phyloP scores from a whole-genome alignment of 1,139 yeast species.

The Scheffersomyces quercinus region DNA sequence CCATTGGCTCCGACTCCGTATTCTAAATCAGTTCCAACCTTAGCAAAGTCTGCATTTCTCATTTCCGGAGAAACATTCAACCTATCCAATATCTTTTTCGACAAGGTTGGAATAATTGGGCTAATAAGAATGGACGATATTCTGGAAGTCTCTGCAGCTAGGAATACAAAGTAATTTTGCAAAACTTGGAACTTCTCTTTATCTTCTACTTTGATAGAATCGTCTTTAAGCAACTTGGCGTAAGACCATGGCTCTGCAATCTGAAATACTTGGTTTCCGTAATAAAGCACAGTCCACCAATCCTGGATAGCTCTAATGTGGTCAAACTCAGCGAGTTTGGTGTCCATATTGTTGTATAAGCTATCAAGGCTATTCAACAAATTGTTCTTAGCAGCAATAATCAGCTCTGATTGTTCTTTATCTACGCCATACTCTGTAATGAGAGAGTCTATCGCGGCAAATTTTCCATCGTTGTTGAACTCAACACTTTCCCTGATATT shows the following conservation, averaged over 20 bases:
- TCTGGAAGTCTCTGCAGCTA: conserved; percentile 73
- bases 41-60: conserved; percentile 40
- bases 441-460: conserved; percentile 23
- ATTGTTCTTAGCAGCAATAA: conserved; percentile 18
- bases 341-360: conserved; percentile 36
- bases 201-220: conserved; percentile 26
- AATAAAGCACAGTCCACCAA: conserved; percentile 63
- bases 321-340: conserved; percentile 48
- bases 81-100: conserved; percentile 61
- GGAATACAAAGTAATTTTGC: conserved; percentile 56
- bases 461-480: conserved; percentile 19
- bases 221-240: conserved; percentile 27
- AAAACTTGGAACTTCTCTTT: conserved; percentile 19
- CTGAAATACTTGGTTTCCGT: conserved; percentile 67
- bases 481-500: conserved; percentile 50
- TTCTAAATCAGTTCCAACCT: conserved; percentile 45
- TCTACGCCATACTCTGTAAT: conserved; percentile 16
- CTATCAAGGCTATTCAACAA: conserved; percentile 20
- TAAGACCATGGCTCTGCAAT: conserved; percentile 60
- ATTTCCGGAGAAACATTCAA: conserved; percentile 48
- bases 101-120: conserved; percentile 71
- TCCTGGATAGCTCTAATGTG: conserved; percentile 58
- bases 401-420: conserved; percentile 10
- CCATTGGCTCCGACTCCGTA: conserved; percentile 48
- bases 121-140: conserved; percentile 64